These are phyloP conservation scores for Pelagophyceae sp. DNA, from an alignment of 352 stramenopile genomes.

Conservation along the genomic window DNA sequence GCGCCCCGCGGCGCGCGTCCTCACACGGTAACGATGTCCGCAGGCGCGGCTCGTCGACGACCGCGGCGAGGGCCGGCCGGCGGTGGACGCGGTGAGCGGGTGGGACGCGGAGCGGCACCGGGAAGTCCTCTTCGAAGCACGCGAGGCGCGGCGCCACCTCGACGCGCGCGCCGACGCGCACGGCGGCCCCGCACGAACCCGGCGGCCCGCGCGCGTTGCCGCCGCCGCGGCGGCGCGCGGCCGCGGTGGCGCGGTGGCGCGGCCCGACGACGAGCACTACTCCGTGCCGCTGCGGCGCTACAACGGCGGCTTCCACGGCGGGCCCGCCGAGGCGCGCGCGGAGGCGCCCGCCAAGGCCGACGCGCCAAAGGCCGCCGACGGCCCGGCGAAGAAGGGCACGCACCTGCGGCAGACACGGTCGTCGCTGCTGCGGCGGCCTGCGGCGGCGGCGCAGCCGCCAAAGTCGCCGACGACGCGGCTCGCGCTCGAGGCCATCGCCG, in stretches of 20 bases:
- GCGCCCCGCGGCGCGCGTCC: no score
- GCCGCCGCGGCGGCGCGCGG: background rate
- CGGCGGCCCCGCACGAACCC: background rate
- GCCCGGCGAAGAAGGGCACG: background rate
- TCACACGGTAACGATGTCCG: no score
- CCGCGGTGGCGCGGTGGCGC: background rate
- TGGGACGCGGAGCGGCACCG: slow-evolving; percentile 8
- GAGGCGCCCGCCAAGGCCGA: background rate
- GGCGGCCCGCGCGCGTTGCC: background rate
- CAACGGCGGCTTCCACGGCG: slow-evolving; percentile 8
- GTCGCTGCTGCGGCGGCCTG: background rate
- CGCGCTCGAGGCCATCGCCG: background rate
- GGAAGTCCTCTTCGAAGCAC: background rate
- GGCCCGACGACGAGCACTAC: background rate
- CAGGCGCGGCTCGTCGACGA: no score
- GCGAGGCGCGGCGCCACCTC: background rate
- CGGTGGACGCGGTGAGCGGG: background rate
- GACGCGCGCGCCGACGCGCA: background rate
- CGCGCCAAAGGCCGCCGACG: background rate
- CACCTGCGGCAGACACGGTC: background rate
- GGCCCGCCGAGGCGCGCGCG: background rate
- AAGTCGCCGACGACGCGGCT: background rate
- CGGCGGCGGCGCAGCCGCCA: background rate
- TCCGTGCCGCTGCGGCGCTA: background rate
- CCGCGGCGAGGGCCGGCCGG: background rate